Evolutionary conservation across 805 yeast genomes (phyloP).

Genomic region (Candida pini): DNA sequence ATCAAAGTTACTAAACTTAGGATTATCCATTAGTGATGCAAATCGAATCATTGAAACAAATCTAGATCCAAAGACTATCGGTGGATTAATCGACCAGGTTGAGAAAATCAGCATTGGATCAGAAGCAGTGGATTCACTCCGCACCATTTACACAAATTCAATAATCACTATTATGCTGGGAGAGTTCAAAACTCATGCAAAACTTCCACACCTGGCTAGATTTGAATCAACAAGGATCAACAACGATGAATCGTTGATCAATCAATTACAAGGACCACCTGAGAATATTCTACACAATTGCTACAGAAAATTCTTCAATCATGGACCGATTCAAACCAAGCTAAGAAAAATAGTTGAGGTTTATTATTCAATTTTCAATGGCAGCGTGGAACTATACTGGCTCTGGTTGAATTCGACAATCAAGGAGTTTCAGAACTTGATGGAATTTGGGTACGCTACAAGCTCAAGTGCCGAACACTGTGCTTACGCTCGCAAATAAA

Average conservation of each 20-base stretch:
- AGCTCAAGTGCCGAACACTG: too few species aligned
- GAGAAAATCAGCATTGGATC: constrained; percentile 15
- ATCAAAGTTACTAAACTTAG: constrained; percentile 1
- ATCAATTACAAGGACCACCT: too few species aligned
- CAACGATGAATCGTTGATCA: too few species aligned
- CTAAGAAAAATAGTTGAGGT: background rate
- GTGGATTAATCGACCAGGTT: constrained; percentile 15
- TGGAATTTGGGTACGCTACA: background rate
- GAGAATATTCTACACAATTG: too few species aligned
- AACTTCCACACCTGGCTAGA: too few species aligned
- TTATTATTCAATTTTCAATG: background rate
- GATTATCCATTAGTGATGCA: background rate
- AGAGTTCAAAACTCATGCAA: too few species aligned
- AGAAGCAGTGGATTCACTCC: constrained; percentile 10
- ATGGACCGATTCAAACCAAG: background rate
- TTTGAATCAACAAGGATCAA: too few species aligned
- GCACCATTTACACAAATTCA: constrained; percentile 14
- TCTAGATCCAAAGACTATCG: constrained; percentile 10
- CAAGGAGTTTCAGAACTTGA: background rate
- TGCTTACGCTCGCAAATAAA: too few species aligned
- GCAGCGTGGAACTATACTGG: background rate
- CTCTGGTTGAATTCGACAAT: background rate
- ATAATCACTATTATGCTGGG: constrained; percentile 9
- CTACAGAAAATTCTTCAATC: background rate
- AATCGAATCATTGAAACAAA: constrained; percentile 11